Conservation (phyloP, 805 yeast genomes). For the Myxozyma sirexii region DNA sequence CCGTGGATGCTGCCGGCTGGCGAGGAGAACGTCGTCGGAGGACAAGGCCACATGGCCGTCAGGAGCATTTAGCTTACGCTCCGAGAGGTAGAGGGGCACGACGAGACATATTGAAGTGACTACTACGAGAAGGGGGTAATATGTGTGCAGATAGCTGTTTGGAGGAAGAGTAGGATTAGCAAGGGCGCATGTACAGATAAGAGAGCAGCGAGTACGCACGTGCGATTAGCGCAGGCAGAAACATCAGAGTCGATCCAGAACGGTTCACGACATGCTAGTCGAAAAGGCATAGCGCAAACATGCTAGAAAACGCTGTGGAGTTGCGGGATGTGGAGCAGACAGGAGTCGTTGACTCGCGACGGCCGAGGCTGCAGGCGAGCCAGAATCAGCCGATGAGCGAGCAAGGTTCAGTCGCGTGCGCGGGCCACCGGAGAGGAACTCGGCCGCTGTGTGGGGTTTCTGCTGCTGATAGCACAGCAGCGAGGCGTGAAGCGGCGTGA, state of each 20-base stretch:
- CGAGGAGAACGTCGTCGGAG: conserved; percentile 7
- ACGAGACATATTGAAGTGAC: neutral
- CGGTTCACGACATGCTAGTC: conserved; percentile 2
- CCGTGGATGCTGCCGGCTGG: neutral
- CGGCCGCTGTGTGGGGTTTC: no score
- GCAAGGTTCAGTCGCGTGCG: no score
- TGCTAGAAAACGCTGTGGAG: neutral
- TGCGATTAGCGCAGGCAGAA: conserved; percentile 52
- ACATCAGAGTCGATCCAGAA: conserved; percentile 2
- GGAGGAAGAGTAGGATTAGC: no score
- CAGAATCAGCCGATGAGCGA: no score
- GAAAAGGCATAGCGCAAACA: neutral
- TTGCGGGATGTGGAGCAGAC: no score
- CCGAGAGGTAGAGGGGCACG: neutral
- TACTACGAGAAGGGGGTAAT: neutral
- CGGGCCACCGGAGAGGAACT: no score
- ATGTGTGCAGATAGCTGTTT: conserved; percentile 9
- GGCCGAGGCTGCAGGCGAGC: no score
- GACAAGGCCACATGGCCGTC: neutral
- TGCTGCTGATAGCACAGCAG: no score
- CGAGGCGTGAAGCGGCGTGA: no score
- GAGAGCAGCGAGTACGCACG: no score
- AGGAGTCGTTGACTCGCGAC: no score
- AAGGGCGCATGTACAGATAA: no score
- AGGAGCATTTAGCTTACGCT: neutral